phyloP scores from a whole-genome alignment of 2,329 filamentous ascomycete genomes.

The Diaporthe velutina region DNA sequence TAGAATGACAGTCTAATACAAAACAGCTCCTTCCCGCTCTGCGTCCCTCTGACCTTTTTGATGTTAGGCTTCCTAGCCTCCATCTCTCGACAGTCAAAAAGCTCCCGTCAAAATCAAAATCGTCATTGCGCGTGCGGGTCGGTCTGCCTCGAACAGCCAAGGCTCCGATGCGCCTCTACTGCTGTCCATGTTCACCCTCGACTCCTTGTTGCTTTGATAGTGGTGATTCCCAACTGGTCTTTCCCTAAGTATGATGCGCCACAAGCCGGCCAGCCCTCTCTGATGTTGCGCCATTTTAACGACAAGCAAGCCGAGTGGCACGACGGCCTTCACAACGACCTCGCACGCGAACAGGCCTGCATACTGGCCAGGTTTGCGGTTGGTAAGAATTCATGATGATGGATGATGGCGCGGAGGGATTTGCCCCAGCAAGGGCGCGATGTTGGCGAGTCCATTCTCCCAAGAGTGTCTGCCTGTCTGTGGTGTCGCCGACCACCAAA shows the following conservation, averaged over 20 bases:
- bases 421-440: not conserved
- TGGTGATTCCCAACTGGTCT: not conserved
- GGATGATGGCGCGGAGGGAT: not conserved
- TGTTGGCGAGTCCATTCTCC: not conserved
- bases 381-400: not conserved
- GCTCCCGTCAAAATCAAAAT: too few relatives aligned
- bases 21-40: not conserved
- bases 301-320: not conserved
- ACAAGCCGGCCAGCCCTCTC: not conserved
- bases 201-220: not conserved
- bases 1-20: constrained; percentile 14
- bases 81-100: not conserved
- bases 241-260: not conserved
- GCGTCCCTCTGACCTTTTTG: not conserved
- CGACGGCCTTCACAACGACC: not conserved
- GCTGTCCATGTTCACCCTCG: not conserved
- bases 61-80: not conserved
- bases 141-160: not conserved
- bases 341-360: not conserved
- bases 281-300: not conserved
- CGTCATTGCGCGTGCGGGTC: too few relatives aligned
- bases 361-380: not conserved
- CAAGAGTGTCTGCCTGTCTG: not conserved
- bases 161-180: not conserved
- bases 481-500: not conserved